Base-by-base conservation (phyloP, 2,329 filamentous ascomycete species). In the Emergomyces orientalis region DNA sequence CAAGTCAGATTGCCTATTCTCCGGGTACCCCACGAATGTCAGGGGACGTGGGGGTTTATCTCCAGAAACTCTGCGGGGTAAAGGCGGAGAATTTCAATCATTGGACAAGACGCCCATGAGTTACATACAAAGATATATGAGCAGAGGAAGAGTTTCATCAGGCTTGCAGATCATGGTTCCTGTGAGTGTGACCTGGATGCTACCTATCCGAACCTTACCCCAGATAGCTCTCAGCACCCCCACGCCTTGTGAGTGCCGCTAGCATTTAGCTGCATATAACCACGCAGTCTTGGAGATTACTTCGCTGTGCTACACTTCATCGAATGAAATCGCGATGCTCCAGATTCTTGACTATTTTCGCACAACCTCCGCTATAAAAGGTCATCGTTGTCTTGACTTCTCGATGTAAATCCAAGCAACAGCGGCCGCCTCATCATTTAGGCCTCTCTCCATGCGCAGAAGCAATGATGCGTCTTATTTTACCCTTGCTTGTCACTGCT, bases 401-500 rank as follows among this genome's bases (percentile, higher is more conserved):
- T 49, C 47, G 47, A 49, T 49, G 47, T 27, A 49, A 27, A 49
- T 27, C 22, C 47, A 49, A 49, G n/a, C 47, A 49, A 49, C 47
- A 25, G 22, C 47, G 25, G 47, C n/a, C 43, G n/a, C 22, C 47
- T 7, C 11, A 49, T 49, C 22, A 27, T 11, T 49, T 49, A 13
- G 47, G 47, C 47, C 27, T 27, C 13, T 49, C 22, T 27, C 22
- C 22, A 14, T 49, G 47, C 22, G 47, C 47, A 27, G 47, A 49
- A 49, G 47, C 47, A 14, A 54, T 61, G 59, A 61, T 61, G 49
- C 34, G 47, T 25, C 57, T 30, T 22, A 19, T 58, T 39, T 32
- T 57, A 11, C 30, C 65, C 19, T 62, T 51, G 32, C 34, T 67
- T 27, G 59, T 62, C 4, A 47, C 66, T 32, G 64, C 58, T n/a